Evolutionary conservation across 2,329 filamentous ascomycete genomes (phyloP), one percentile per base, ranked within the genome.

Genomic region (Paecilomyces niveus): DNA sequence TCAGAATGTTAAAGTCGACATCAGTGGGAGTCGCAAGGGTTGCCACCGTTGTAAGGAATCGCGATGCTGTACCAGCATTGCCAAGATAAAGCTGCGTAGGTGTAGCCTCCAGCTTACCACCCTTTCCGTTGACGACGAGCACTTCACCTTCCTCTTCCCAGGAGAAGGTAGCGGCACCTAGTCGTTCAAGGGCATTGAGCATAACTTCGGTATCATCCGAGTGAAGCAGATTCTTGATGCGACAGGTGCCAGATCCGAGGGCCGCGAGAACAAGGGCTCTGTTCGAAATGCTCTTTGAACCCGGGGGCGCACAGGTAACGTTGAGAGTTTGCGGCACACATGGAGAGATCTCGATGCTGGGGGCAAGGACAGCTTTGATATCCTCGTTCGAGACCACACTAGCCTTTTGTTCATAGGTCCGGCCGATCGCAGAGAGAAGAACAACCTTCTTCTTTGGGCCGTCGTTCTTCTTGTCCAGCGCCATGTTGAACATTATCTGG

Each of bases 121-220:
- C 93, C 67, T 91, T 96, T 57, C 94, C 94, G 61, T 89, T 87
- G 15, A 99, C 89, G 2, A 95, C 86, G 29, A 99, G 82, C 8
- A 94, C 86, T 66, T 94, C 90, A n/a, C 94, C 94, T 58, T 92
- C 89, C 56, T 97, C 89, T 74, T 97, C 91, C 93, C 93, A 99
- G 0, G 87, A 85, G 76, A 95, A 97, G 0, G 88, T 89, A 18
- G 92, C 93, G 31, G 92, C 94, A 32, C 89, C 87, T 24, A 99
- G 83, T 67, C 88, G 87, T 26, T 85, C 83, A 58, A 99, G 86
- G n/a, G 94, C 93, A 58, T 91, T 91, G 52, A 99, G 80, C 94
- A 99, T 99, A 74, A 90, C 94, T 72, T 97, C 91, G 0, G 92
- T 96, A 70, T 99, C 94, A 67, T 97, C 94, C 0, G 94, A 97